A percentile compares a stretch with the other conserved stretches of the same genome.
Evolutionary conservation across 371 early-diverging fungal species (phyloP).

Genomic region (Mortierella sp.): DNA sequence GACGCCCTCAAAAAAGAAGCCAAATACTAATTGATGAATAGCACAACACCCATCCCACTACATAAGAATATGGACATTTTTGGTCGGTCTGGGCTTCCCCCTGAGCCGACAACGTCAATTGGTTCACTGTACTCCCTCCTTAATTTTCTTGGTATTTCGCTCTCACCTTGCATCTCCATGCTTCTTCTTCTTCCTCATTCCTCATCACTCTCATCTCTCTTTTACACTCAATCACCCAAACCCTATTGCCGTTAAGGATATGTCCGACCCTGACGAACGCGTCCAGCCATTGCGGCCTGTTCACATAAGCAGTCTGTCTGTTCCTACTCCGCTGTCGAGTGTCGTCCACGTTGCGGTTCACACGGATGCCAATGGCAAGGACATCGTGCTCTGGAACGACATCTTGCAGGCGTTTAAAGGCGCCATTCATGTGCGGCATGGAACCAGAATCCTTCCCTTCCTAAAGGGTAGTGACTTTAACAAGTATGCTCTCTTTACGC

Average conservation of each 20-base stretch:
- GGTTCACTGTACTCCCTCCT: too few relatives aligned
- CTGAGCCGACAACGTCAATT: too few relatives aligned
- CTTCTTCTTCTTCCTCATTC: background rate
- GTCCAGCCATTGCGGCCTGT: background rate
- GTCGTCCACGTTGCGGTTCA: background rate
- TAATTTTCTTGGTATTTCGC: background rate
- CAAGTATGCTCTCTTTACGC: too few relatives aligned
- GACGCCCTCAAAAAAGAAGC: background rate
- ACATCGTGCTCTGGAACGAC: background rate
- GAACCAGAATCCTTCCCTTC: background rate
- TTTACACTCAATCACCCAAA: too few relatives aligned
- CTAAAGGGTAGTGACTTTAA: background rate
- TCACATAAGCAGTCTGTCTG: background rate
- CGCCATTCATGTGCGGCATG: background rate
- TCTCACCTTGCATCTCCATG: too few relatives aligned
- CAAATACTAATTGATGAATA: background rate
- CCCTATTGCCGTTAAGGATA: too few relatives aligned
- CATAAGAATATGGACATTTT: too few relatives aligned
- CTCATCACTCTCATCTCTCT: too few relatives aligned
- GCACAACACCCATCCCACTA: background rate
- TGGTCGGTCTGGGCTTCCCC: too few relatives aligned
- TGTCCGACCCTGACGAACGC: too few relatives aligned
- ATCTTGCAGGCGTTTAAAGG: constrained; percentile 1
- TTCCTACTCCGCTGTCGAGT: background rate
- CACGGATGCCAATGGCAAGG: background rate